These are phyloP conservation scores for Mycena galopus DNA, from an alignment of 768 basidiomycete genomes.

Conservation along the genomic window DNA sequence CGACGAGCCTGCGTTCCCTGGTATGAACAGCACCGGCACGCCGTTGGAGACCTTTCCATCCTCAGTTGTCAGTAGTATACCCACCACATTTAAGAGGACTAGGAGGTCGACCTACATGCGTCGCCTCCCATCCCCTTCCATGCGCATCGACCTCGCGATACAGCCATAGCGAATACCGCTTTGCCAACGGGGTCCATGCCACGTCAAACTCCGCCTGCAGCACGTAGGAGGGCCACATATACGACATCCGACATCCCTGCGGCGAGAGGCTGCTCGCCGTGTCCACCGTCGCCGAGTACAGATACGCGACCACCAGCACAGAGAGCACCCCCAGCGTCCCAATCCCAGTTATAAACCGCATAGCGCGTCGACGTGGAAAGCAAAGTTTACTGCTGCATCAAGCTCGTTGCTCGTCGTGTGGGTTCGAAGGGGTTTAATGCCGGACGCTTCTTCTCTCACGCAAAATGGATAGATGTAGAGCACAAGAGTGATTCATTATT, in stretches of 20 bases:
- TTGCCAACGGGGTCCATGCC: conserved; percentile 78
- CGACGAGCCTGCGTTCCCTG: conserved; percentile 96
- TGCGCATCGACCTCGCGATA: conserved; percentile 77
- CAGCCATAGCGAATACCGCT: conserved; percentile 87
- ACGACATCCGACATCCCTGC: conserved; percentile 96
- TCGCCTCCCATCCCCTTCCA: conserved; percentile 74
- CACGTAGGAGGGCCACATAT: conserved; percentile 93
- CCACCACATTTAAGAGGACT: neutral
- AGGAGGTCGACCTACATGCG: conserved; percentile 66
- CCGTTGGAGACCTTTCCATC: conserved; percentile 55
- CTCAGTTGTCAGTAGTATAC: neutral
- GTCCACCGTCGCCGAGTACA: conserved; percentile 60
- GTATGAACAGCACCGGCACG: conserved; percentile 94
- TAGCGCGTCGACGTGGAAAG: conserved; percentile 12
- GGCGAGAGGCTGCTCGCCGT: conserved; percentile 73
- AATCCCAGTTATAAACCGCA: conserved; percentile 42
- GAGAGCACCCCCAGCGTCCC: conserved; percentile 55
- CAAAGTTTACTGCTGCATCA: conserved; percentile 6
- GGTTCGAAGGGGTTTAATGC: neutral
- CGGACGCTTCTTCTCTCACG: neutral
- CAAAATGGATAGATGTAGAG: neutral
- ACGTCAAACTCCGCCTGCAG: conserved; percentile 75
- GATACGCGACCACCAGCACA: conserved; percentile 49
- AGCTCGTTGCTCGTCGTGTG: neutral
- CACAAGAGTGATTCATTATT: conserved; percentile 31